These are phyloP conservation scores for Aspergillus carbonarius DNA, from an alignment of 2,329 filamentous ascomycete genomes.

Conservation along the genomic window DNA sequence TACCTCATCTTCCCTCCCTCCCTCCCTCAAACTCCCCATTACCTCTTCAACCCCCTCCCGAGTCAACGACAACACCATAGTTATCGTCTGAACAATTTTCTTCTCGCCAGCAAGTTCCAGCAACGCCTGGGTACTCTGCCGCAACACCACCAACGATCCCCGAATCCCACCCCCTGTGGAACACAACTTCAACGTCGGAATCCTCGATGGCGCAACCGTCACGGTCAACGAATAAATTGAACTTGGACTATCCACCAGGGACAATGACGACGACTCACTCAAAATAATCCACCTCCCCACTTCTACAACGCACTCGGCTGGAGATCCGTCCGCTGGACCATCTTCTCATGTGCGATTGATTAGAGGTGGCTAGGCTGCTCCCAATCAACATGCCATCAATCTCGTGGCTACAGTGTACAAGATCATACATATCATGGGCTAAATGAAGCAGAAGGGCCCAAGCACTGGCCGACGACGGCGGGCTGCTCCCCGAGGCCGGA, in stretches of 20 bases:
- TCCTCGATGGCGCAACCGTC: constrained; percentile 16
- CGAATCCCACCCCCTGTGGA: constrained; percentile 58
- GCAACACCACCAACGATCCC: constrained; percentile 63
- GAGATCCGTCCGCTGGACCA: background rate
- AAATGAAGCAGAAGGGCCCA: too few relatives aligned
- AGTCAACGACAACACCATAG: constrained; percentile 62
- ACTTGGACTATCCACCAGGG: constrained; percentile 25
- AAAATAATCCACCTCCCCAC: background rate
- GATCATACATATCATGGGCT: too few relatives aligned
- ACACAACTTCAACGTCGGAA: constrained; percentile 49
- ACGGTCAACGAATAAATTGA: constrained; percentile 31
- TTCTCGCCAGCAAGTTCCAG: constrained; percentile 62
- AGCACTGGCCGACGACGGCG: background rate
- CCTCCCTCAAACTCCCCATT: constrained; percentile 47
- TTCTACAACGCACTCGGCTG: background rate
- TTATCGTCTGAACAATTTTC: constrained; percentile 61
- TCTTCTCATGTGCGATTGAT: too few relatives aligned
- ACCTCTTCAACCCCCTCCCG: constrained; percentile 49
- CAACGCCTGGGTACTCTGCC: constrained; percentile 62
- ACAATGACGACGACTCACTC: background rate
- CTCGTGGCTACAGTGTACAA: background rate
- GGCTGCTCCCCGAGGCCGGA: background rate
- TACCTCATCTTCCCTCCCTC: constrained; percentile 50
- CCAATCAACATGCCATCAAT: too few relatives aligned
- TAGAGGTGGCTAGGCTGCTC: too few relatives aligned